Evolutionary conservation across 1,284 basidiomycete genomes (phyloP), one percentile per base, ranked within the genome.

Genomic region (Leccinum huronense): DNA sequence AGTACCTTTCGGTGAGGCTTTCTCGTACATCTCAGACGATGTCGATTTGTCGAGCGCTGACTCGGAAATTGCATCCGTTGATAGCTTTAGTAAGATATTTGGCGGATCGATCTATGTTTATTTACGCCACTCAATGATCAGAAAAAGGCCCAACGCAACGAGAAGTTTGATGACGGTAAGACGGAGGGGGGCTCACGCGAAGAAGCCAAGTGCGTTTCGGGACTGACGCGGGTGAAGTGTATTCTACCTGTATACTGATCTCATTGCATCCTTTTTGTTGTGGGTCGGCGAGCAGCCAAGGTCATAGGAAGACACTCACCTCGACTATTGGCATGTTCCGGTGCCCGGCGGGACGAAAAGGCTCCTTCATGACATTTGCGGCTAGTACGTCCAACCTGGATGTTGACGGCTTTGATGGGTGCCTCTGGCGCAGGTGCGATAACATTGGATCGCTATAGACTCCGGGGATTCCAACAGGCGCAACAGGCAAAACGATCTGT

Each of bases 351-450:
- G 94, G 55, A 80, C 81, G 3, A 84, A 83, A 19, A 83, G 89
- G 59, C 82, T 97, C 45, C 82, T 97, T 58, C 88, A 95, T 73
- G 87, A 94, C 71, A 89, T 97, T n/a, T 87, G 84, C 70, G 95
- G 95, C 0, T 97, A 89, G 23, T 23, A 23, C 77, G 93, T 95
- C 64, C 90, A 89, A 69, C 93, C 93, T n/a, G 92, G 91, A 93
- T 89, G 19, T 79, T 97, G 69, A 91, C 88, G 1, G 89, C 85
- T 33, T 80, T 91, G 30, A 89, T 90, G 88, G 88, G 93, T 65
- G 90, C 91, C 3, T 91, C 89, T 66, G 94, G 94, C 69, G 88
- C 89, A 67, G 80, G 80, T 75, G 61, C 7, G 75, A 70, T 55
- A 27, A 1, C 14, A 8, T 40, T 38, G 3, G 14, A 23, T 34